Conservation (phyloP, 2,329 filamentous ascomycete genomes). For the Capronia americana region DNA sequence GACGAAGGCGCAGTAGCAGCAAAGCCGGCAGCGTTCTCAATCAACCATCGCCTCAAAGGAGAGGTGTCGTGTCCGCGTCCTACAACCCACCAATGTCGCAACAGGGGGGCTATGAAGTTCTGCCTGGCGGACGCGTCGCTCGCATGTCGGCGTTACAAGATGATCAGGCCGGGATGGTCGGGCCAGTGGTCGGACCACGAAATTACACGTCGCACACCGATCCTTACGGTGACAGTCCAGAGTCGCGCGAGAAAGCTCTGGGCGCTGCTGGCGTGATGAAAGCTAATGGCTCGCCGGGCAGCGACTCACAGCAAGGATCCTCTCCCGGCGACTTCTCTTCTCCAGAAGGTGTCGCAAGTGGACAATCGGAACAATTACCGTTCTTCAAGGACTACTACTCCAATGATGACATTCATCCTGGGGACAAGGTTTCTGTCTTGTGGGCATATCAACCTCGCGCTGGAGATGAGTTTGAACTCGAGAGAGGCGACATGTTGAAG, state of each 20-base stretch:
- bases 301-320: conserved; percentile 74
- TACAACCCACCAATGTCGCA: conserved; percentile 48
- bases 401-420: conserved; percentile 90
- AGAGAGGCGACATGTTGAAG: conserved; percentile 97
- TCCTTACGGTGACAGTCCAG: conserved; percentile 73
- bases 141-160: conserved; percentile 91
- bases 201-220: conserved; percentile 66
- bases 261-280: conserved; percentile 58
- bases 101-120: conserved; percentile 68
- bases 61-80: conserved; percentile 51
- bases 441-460: conserved; percentile 98
- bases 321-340: conserved; percentile 86
- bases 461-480: conserved; percentile 88
- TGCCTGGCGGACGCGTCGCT: conserved; percentile 87
- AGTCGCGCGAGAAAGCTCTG: conserved; percentile 64
- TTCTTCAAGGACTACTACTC: conserved; percentile 99
- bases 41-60: conserved; percentile 75
- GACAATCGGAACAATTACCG: conserved; percentile 91
- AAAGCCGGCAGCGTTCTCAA: conserved; percentile 81
- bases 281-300: conserved; percentile 87
- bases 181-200: conserved; percentile 51
- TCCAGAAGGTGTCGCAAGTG: conserved; percentile 79
- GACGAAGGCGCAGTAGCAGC: conserved; percentile 64
- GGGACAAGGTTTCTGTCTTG: conserved; percentile 85
- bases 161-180: conserved; percentile 51